Percentiles rank a stretch among this genome's conserved stretches.
Evolutionary conservation across 2,329 filamentous ascomycete species (phyloP).

Genomic region (Ampelomyces quisqualis): DNA sequence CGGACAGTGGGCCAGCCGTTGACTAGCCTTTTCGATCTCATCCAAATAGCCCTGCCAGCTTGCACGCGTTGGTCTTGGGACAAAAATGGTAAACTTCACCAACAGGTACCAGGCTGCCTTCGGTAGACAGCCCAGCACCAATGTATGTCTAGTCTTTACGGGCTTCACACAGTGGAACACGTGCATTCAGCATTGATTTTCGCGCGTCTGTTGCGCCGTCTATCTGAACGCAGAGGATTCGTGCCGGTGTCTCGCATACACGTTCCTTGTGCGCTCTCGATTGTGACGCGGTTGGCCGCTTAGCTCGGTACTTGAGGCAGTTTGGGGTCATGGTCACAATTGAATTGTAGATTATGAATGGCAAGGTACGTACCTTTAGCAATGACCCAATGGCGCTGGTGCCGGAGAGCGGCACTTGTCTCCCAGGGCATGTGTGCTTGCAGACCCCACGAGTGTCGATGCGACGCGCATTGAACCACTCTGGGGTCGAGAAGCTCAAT

Average conservation of each 20-base stretch:
- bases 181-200: background rate
- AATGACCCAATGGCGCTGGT: background rate
- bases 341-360: background rate
- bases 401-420: background rate
- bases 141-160: background rate
- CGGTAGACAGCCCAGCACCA: background rate
- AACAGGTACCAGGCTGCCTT: background rate
- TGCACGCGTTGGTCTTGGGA: background rate
- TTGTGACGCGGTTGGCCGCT: background rate
- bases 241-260: background rate
- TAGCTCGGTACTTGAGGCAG: background rate
- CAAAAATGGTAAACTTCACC: background rate
- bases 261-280: background rate
- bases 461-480: background rate
- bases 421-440: background rate
- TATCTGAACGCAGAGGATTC: background rate
- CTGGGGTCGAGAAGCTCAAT: constrained; percentile 2
- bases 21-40: background rate
- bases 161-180: background rate
- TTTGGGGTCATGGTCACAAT: no score
- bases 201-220: background rate
- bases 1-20: background rate
- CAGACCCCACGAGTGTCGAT: background rate
- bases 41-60: no score
- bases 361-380: background rate